Conservation (phyloP, 371 early-diverging fungal genomes). For the Parasitella parasitica region DNA sequence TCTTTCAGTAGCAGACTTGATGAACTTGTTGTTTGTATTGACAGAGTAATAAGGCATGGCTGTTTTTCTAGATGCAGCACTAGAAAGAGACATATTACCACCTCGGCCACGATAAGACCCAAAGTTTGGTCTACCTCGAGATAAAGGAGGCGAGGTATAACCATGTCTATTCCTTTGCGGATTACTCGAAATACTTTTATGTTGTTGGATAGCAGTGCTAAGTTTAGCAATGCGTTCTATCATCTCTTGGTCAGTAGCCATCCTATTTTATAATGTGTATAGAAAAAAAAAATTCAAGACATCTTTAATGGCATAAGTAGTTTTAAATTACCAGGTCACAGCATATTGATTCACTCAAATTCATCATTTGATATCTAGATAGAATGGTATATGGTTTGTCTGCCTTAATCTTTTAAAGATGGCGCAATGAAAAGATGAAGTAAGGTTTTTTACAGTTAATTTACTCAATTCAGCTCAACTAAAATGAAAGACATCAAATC, state of each 20-base stretch:
- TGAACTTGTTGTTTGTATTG: not conserved
- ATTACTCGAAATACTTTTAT: constrained; percentile 13
- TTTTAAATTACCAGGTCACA: not conserved
- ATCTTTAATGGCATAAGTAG: not conserved
- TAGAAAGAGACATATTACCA: not conserved
- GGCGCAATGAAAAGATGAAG: too few relatives aligned
- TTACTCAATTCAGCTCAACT: too few relatives aligned
- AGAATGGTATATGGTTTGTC: too few relatives aligned
- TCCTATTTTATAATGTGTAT: not conserved
- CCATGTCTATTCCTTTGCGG: not conserved
- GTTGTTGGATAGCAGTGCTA: constrained; percentile 36
- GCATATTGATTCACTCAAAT: too few relatives aligned
- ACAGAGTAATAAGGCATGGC: not conserved
- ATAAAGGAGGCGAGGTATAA: not conserved
- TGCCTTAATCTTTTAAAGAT: too few relatives aligned
- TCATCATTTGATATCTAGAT: too few relatives aligned
- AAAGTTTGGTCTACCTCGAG: not conserved
- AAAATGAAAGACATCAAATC: too few relatives aligned
- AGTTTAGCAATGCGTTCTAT: constrained; percentile 36
- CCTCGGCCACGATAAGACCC: constrained; percentile 6
- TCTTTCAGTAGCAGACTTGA: not conserved
- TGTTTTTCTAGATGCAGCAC: not conserved
- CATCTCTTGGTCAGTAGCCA: constrained; percentile 35
- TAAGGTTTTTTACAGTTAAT: too few relatives aligned
- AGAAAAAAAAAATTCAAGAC: not conserved